phyloP scores from a whole-genome alignment of 768 basidiomycete species.

The Chiua virens region DNA sequence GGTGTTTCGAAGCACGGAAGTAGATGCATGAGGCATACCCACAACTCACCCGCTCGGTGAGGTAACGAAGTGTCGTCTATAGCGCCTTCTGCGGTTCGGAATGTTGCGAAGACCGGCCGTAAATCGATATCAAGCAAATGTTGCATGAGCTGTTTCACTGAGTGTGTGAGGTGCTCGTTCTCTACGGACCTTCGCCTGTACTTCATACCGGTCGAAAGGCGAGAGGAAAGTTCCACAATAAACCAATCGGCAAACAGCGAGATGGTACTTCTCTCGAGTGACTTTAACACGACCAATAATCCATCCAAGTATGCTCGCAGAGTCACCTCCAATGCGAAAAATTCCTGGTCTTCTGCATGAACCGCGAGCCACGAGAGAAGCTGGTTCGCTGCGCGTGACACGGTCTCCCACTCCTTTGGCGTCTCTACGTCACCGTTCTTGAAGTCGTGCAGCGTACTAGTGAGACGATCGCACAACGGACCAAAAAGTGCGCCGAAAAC shows the following conservation, averaged over 20 bases:
- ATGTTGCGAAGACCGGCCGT: constrained; percentile 26
- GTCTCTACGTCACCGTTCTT: constrained; percentile 25
- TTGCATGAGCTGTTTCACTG: constrained; percentile 43
- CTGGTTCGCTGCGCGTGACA: constrained; percentile 43
- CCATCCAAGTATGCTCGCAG: constrained; percentile 39
- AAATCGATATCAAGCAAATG: constrained; percentile 57
- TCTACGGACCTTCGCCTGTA: constrained; percentile 28
- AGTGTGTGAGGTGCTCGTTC: constrained; percentile 21
- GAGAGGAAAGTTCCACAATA: constrained; percentile 53
- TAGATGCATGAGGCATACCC: constrained; percentile 75
- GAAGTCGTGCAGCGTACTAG: constrained; percentile 37
- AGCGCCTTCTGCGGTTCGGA: constrained; percentile 19
- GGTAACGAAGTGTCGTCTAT: constrained; percentile 37
- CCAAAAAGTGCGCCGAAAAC: constrained; percentile 48
- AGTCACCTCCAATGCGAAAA: constrained; percentile 27
- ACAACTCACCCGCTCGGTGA: constrained; percentile 58
- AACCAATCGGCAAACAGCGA: constrained; percentile 61
- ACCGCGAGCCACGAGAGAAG: constrained; percentile 47
- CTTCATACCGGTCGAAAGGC: constrained; percentile 32
- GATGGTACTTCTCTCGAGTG: constrained; percentile 34
- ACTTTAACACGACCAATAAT: constrained; percentile 40
- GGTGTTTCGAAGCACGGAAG: constrained; percentile 28
- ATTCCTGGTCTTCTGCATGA: constrained; percentile 35
- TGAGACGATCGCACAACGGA: constrained; percentile 45
- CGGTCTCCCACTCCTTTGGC: constrained; percentile 38